A percentile compares a stretch with the other conserved stretches of the same genome.
Evolutionary conservation across 169 alveolate species (phyloP).

Genomic region (Plasmodium inui): DNA sequence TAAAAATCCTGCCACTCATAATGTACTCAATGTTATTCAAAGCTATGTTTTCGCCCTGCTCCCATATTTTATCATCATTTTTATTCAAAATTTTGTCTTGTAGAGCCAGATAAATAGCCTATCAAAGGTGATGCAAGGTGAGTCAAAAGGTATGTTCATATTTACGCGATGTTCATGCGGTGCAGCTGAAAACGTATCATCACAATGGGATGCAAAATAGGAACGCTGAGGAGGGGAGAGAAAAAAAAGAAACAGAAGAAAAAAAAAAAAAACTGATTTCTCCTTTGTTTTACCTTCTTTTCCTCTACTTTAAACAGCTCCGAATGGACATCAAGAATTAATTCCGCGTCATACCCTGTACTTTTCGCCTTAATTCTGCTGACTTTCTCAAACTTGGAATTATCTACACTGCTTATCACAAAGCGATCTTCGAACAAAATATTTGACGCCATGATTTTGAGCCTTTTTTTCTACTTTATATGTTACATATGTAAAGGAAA

Average conservation of each 20-base stretch:
- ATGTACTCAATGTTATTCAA: slow-evolving; percentile 91
- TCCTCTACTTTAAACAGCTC: slow-evolving; percentile 90
- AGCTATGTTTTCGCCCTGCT: slow-evolving; percentile 66
- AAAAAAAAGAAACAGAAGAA: neutral
- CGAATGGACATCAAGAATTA: slow-evolving; percentile 90
- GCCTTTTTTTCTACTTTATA: slow-evolving; percentile 1
- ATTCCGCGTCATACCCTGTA: slow-evolving; percentile 93
- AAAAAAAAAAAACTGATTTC: neutral
- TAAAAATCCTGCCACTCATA: slow-evolving; percentile 92
- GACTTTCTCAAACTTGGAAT: slow-evolving; percentile 92
- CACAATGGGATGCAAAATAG: neutral
- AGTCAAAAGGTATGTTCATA: slow-evolving; percentile 75
- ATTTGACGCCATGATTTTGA: slow-evolving; percentile 58
- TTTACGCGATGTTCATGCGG: neutral
- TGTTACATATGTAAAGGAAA: slow-evolving; percentile 10
- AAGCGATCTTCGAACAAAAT: slow-evolving; percentile 92
- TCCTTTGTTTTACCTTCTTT: slow-evolving; percentile 80
- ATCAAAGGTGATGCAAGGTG: slow-evolving; percentile 73
- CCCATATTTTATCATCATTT: slow-evolving; percentile 48
- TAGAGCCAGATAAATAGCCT: slow-evolving; percentile 80
- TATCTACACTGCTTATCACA: slow-evolving; percentile 89
- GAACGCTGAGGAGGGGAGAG: neutral
- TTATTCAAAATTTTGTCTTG: slow-evolving; percentile 71
- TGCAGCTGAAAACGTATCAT: neutral
- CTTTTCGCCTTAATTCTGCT: slow-evolving; percentile 91